Evolutionary conservation across 495 filamentous ascomycete genomes (phyloP).

Genomic region (Peziza echinospora): DNA sequence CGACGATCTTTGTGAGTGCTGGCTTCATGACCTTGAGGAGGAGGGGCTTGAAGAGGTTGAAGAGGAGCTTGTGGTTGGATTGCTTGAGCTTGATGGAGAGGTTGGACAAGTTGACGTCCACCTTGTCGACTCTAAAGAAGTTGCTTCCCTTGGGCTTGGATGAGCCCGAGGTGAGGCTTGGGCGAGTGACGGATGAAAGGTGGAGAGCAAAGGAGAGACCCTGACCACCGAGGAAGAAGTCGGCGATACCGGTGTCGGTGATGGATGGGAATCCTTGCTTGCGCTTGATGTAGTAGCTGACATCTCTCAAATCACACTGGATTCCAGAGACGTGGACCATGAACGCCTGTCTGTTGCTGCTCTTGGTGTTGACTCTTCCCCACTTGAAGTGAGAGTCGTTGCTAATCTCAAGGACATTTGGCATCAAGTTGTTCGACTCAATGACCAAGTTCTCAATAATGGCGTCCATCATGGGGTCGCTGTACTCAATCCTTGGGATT

Average conservation of each 20-base stretch:
- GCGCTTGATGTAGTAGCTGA: conserved; percentile 86
- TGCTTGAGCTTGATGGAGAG: conserved; percentile 78
- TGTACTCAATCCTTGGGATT: conserved; percentile 82
- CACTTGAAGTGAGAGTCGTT: conserved; percentile 91
- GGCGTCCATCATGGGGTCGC: conserved; percentile 64
- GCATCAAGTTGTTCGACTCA: conserved; percentile 92
- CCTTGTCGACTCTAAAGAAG: conserved; percentile 87
- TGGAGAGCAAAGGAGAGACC: conserved; percentile 86
- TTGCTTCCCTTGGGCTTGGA: conserved; percentile 52
- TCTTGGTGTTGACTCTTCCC: conserved; percentile 68
- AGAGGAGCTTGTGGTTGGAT: conserved; percentile 84
- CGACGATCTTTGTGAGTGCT: conserved; percentile 61
- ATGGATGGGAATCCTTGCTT: conserved; percentile 89
- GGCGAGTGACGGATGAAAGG: conserved; percentile 59
- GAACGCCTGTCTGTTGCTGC: conserved; percentile 58
- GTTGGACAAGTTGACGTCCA: conserved; percentile 63
- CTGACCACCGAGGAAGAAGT: conserved; percentile 69
- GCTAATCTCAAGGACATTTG: conserved; percentile 76
- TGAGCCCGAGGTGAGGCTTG: no score
- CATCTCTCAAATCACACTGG: conserved; percentile 70
- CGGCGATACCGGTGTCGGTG: conserved; percentile 72
- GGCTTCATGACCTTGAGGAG: conserved; percentile 68
- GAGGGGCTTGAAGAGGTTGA: conserved; percentile 69
- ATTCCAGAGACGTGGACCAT: conserved; percentile 73
- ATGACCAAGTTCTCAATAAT: conserved; percentile 85